Evolutionary conservation across 2,329 filamentous ascomycete genomes (phyloP).

Genomic region (Teratosphaeria viscida): DNA sequence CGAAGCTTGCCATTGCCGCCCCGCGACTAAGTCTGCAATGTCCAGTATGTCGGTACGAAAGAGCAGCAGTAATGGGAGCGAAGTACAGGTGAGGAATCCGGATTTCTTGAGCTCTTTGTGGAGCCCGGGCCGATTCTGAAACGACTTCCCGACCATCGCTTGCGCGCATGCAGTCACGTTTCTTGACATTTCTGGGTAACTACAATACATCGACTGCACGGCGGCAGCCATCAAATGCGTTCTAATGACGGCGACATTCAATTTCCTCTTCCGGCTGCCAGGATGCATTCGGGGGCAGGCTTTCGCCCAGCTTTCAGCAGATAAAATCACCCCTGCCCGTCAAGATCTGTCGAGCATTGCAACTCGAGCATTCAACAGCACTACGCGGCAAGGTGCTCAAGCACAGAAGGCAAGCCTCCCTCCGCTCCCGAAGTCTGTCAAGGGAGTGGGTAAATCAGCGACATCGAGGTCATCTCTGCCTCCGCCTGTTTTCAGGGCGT

Average conservation of each 20-base stretch:
- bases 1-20: slow-evolving; percentile 21
- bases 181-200: background rate
- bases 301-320: slow-evolving; percentile 1
- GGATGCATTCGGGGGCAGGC: slow-evolving; percentile 11
- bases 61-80: slow-evolving; percentile 9
- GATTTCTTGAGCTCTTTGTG: background rate
- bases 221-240: background rate
- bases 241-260: background rate
- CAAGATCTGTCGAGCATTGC: background rate
- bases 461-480: background rate
- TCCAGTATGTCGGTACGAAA: background rate
- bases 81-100: background rate
- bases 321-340: background rate
- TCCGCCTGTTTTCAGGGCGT: background rate
- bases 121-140: slow-evolving; percentile 3
- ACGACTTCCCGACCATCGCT: slow-evolving; percentile 1
- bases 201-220: background rate
- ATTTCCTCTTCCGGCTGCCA: slow-evolving; percentile 13
- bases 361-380: background rate
- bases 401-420: background rate
- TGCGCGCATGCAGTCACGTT: background rate
- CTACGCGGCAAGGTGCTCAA: background rate
- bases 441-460: background rate
- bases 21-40: background rate
- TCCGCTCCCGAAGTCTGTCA: background rate